Base-by-base conservation (phyloP, 1,139 yeast genomes). In the Scheffersomyces parashehatae region DNA sequence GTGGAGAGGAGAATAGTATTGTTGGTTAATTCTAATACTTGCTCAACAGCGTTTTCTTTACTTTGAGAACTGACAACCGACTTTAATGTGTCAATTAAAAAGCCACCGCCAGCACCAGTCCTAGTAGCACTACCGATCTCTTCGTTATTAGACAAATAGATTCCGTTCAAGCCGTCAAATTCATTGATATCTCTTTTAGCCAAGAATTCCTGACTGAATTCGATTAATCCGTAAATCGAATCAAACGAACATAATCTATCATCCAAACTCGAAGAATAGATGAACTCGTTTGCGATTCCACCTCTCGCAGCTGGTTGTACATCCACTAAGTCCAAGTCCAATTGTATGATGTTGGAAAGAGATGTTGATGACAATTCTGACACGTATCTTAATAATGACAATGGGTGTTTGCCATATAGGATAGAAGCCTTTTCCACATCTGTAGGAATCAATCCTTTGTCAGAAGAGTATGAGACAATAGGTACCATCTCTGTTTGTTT, bases 201-300 rank as follows among this genome's bases (percentile, higher is more conserved):
- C 29, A 40, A 50, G 34, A 59, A 56, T 10, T 28, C 37, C 40
- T 59, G 50, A 38, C 62, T 48, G 36, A 53, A 59, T 43, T 64
- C 66, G 38, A 70, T 53, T 42, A 74, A 59, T 1, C 70, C 71
- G 41, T 65, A 54, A 34, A 70, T 53, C 4, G 77, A 77, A 29
- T 71, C 66, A 48, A 56, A 74, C 3, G 77, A 70, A 53, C 78
- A 73, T 26, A 73, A 58, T 41, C 79, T 60, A 49, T 74, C 79
- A 49, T 74, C 79, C 37, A 73, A 64, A 43, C 77, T 60, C 9
- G 77, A 74, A 3, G 76, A 72, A 51, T 64, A 71, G 38, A 74
- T 59, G 47, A 74, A 73, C 45, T 73, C 79, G 35, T 56, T 52
- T 15, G 60, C 48, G 30, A 73, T 51, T 2, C 79, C 79, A 12